Evolutionary conservation across 352 stramenopile species (phyloP), one percentile per base, ranked within the genome.

Genomic region (Phytophthora megakarya): DNA sequence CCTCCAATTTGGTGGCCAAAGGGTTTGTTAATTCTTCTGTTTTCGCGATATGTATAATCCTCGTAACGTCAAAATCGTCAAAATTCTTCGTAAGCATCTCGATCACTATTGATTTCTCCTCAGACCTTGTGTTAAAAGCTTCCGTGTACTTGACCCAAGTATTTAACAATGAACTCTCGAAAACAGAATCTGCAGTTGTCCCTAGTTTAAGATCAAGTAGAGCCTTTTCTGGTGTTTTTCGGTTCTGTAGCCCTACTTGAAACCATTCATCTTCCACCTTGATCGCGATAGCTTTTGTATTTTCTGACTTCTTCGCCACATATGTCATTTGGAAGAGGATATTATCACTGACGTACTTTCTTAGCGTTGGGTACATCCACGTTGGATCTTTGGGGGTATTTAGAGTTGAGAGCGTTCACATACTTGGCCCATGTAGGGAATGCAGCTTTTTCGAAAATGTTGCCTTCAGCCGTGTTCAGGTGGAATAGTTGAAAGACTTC

Each of bases 91-190:
- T 47, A 7, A 66, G 11, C 3, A 13, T 46, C 15, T 60, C 18
- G n/a, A 53, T 45, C 23, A 42, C 19, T 23, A 37, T 59, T 1
- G 16, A 35, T 37, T 65, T 52, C 19, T 23, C 16, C 4, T 39
- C 6, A 0, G 28, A 40, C 16, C 23, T 65, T 8, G 2, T 2
- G 21, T 52, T 59, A n/a, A 50, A 59, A 12, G 0, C n/a, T 52
- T 13, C n/a, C 18, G 52, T 6, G 16, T 60, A 65, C 13, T 52
- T 47, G 16, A 40, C 4, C 47, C 39, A 59, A 12, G 18, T 39
- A 1, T 18, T 47, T 1, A 59, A 12, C 21, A 65, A 9, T 9
- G 46, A 38, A 4, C 8, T 25, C 8, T 43, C 28, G 1, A 65
- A 30, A 30, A 49, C 2, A 0, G 19, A 38, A 22, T 37, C 11